phyloP scores from a whole-genome alignment of 108 stramenopile species.

The Cyclotella kingstonii region DNA sequence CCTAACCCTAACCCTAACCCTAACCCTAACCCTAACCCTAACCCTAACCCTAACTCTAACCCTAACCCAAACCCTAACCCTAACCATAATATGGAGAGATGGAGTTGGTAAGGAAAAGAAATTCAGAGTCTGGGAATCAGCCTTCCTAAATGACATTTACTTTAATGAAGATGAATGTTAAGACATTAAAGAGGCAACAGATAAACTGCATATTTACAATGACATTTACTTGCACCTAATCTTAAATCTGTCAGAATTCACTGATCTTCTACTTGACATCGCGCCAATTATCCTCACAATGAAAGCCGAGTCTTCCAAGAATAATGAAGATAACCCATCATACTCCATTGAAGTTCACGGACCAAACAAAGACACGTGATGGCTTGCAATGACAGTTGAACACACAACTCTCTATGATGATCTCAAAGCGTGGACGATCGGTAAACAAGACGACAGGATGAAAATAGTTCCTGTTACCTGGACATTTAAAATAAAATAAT shows the following conservation, averaged over 20 bases:
- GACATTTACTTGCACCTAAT: not conserved
- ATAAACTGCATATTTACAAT: not conserved
- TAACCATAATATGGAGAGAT: too few species aligned
- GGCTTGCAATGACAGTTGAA: not conserved
- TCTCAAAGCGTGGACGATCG: too few species aligned
- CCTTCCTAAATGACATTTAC: too few species aligned
- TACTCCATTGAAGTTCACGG: not conserved
- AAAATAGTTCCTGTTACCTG: slow-evolving; percentile 43
- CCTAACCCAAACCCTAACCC: too few species aligned
- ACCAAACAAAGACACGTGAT: not conserved
- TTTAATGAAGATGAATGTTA: too few species aligned
- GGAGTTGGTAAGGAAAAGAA: too few species aligned
- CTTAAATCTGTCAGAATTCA: not conserved
- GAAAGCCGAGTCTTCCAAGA: not conserved
- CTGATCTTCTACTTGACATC: not conserved
- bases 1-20: too few species aligned
- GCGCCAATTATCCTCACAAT: not conserved
- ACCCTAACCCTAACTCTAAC: too few species aligned
- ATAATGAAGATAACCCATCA: not conserved
- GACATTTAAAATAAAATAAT: slow-evolving; percentile 44
- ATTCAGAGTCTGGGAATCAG: too few species aligned
- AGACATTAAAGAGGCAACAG: too few species aligned
- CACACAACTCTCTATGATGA: not conserved
- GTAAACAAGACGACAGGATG: not conserved
- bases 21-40: too few species aligned